Conservation (phyloP, 129 eudicot genomes). For the Flaveria linearis region DNA sequence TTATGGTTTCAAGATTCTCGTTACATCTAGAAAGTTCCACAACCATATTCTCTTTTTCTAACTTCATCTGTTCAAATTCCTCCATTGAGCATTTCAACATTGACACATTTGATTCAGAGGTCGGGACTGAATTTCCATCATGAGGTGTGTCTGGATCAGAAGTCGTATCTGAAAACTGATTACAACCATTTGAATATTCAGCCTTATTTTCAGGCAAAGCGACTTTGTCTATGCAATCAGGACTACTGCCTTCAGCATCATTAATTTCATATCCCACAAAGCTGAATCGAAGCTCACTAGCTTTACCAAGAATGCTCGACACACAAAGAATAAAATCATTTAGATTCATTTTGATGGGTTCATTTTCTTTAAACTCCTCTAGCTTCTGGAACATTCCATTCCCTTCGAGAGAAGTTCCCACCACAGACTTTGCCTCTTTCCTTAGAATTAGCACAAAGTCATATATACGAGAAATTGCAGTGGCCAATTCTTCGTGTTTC, state of each 20-base stretch:
- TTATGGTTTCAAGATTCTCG: constrained; percentile 61
- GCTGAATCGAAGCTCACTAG: constrained; percentile 53
- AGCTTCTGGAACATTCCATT: constrained; percentile 47
- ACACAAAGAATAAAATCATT: constrained; percentile 60
- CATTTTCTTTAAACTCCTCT: constrained; percentile 49
- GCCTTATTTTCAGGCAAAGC: constrained; percentile 82
- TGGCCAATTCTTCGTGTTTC: constrained; percentile 49
- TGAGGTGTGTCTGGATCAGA: constrained; percentile 80
- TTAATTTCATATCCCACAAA: constrained; percentile 55
- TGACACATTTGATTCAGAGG: constrained; percentile 52
- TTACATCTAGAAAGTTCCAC: constrained; percentile 63
- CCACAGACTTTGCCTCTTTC: constrained; percentile 66
- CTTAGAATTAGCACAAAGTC: constrained; percentile 61
- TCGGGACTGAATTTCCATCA: constrained; percentile 67
- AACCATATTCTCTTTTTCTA: constrained; percentile 66
- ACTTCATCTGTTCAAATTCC: constrained; percentile 70
- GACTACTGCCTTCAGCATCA: constrained; percentile 61
- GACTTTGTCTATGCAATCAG: constrained; percentile 93
- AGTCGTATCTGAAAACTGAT: constrained; percentile 68
- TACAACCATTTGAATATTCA: constrained; percentile 55
- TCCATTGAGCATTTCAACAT: constrained; percentile 74
- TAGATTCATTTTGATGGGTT: constrained; percentile 35
- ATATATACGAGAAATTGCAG: constrained; percentile 62
- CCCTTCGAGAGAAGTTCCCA: constrained; percentile 46
- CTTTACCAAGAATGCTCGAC: constrained; percentile 57